Evolutionary conservation across 192 early-diverging fungal genomes (phyloP).

Genomic region (Umbelopsis sp.): DNA sequence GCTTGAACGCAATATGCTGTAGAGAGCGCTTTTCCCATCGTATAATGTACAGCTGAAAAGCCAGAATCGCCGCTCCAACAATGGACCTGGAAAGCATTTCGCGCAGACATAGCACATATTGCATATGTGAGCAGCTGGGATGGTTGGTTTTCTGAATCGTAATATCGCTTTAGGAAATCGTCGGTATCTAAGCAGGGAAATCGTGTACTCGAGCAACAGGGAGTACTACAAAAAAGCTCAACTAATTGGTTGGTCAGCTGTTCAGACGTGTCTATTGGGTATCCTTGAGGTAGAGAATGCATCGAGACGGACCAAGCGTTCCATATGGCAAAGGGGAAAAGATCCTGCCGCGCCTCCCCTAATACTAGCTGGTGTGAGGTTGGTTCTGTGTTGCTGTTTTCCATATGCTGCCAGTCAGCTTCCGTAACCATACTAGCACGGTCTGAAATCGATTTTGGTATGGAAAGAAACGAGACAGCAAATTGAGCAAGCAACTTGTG

Average conservation of each 20-base stretch:
- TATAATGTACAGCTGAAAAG: slow-evolving; percentile 13
- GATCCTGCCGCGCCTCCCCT: not conserved
- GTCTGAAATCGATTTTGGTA: not conserved
- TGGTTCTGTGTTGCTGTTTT: not conserved
- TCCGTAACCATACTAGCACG: not conserved
- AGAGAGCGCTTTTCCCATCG: slow-evolving; percentile 25
- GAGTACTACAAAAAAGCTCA: slow-evolving; percentile 15
- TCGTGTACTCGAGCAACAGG: slow-evolving; percentile 17
- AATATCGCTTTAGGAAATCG: not conserved
- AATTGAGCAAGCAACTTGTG: slow-evolving; percentile 19
- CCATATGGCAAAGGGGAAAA: slow-evolving; percentile 20
- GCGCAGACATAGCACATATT: slow-evolving; percentile 22
- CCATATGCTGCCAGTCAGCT: not conserved
- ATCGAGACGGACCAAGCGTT: slow-evolving; percentile 16
- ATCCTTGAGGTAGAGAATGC: slow-evolving; percentile 19
- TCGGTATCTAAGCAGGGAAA: slow-evolving; percentile 12
- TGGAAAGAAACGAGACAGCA: not conserved
- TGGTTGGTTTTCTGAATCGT: slow-evolving; percentile 13
- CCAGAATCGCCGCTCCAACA: slow-evolving; percentile 21
- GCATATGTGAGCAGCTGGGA: slow-evolving; percentile 19
- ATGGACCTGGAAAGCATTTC: slow-evolving; percentile 26
- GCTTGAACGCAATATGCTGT: slow-evolving; percentile 23
- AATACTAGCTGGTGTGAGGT: not conserved
- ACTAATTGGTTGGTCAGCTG: slow-evolving; percentile 23
- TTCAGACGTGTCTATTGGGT: slow-evolving; percentile 20